Percentiles rank a stretch among this genome's conserved stretches.
Evolutionary conservation across 768 basidiomycete species (phyloP).

Genomic region (Russula lepida): DNA sequence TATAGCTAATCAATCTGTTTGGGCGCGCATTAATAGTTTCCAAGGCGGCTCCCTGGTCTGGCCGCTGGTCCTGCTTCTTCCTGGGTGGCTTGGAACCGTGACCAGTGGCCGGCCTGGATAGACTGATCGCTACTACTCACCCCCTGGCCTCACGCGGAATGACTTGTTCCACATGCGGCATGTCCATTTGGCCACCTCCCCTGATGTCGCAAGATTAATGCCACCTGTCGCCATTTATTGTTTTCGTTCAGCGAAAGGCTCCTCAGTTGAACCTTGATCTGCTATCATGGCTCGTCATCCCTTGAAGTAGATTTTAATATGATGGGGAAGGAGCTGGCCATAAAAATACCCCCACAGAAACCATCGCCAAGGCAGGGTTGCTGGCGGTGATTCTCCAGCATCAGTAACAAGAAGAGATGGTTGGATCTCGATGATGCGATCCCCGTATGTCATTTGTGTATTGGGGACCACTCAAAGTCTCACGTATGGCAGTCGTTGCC

Average conservation of each 20-base stretch:
- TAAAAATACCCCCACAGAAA: neutral
- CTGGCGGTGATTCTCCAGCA: neutral
- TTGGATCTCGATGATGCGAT: neutral
- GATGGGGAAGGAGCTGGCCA: neutral
- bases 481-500: neutral
- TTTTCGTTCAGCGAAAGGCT: neutral
- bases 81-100: neutral
- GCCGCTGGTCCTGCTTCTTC: neutral
- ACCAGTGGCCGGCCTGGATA: neutral
- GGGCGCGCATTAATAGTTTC: neutral
- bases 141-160: neutral
- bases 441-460: neutral
- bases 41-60: neutral
- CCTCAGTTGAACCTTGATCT: neutral
- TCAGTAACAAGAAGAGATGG: neutral
- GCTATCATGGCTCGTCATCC: neutral
- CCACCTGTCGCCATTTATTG: neutral
- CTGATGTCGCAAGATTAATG: neutral
- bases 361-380: neutral
- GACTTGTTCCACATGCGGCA: neutral
- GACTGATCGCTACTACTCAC: neutral
- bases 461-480: neutral
- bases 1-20: neutral
- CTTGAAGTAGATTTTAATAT: neutral
- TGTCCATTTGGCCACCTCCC: neutral